phyloP scores from a whole-genome alignment of 352 stramenopile genomes.

The Globisporangium canariense region DNA sequence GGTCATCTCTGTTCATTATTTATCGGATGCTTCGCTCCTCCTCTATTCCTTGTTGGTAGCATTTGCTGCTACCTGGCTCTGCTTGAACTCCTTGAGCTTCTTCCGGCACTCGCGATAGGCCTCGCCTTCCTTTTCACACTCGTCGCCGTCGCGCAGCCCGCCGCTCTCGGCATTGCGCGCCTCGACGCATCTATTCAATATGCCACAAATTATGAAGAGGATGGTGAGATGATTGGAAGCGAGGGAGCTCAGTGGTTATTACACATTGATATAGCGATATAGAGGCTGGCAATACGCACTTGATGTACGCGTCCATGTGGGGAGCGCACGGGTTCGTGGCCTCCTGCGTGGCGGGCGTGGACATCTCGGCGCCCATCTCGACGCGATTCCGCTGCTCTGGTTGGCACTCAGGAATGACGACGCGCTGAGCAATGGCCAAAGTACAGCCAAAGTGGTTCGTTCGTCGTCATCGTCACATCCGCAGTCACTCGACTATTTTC shows the following conservation, averaged over 20 bases:
- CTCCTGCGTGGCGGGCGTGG: slow-evolving; percentile 31
- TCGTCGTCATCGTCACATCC: slow-evolving; percentile 7
- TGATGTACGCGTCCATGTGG: slow-evolving; percentile 73
- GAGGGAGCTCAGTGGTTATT: no score
- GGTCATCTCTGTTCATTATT: neutral
- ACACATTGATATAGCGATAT: neutral
- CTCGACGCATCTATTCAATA: slow-evolving; percentile 49
- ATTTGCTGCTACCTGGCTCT: slow-evolving; percentile 17
- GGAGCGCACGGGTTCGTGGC: slow-evolving; percentile 43
- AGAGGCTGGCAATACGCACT: slow-evolving; percentile 35
- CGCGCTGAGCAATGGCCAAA: neutral
- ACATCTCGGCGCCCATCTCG: slow-evolving; percentile 59
- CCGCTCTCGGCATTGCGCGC: slow-evolving; percentile 50
- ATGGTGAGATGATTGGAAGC: slow-evolving; percentile 4
- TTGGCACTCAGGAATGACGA: neutral
- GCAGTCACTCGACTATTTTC: neutral
- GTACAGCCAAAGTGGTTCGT: neutral
- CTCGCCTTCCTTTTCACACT: slow-evolving; percentile 62
- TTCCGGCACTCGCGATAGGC: slow-evolving; percentile 61
- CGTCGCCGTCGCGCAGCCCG: slow-evolving; percentile 63
- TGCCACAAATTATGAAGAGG: neutral
- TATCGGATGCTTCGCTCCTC: neutral
- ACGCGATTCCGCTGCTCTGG: neutral
- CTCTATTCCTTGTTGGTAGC: slow-evolving; percentile 7
- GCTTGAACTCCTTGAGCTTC: slow-evolving; percentile 38